Evolutionary conservation across 768 basidiomycete genomes (phyloP).

Genomic region (Boletales sp.): DNA sequence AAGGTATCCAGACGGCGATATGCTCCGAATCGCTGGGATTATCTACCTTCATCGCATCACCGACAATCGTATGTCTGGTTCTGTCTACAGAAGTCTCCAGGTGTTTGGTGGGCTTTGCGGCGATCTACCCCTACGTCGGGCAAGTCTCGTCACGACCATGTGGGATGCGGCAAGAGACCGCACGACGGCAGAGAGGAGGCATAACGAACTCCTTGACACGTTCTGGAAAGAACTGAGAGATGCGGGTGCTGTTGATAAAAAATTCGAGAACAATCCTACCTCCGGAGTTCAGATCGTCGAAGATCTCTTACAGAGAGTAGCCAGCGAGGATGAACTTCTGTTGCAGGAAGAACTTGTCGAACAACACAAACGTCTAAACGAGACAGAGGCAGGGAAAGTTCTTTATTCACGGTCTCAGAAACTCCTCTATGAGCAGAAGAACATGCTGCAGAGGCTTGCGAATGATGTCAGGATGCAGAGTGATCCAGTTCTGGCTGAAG

Average conservation of each 20-base stretch:
- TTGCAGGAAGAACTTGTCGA: conserved; percentile 19
- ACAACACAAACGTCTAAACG: conserved; percentile 13
- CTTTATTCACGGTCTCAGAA: conserved; percentile 14
- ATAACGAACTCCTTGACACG: conserved; percentile 19
- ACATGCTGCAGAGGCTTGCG: conserved; percentile 11
- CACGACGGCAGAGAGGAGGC: conserved; percentile 5
- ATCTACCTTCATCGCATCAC: conserved; percentile 34
- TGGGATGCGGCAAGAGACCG: conserved; percentile 29
- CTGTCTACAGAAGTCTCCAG: conserved; percentile 27
- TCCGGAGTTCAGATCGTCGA: conserved; percentile 3
- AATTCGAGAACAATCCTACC: conserved; percentile 1
- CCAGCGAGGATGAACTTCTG: background rate
- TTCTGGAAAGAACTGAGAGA: conserved; percentile 22
- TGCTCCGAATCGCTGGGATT: conserved; percentile 26
- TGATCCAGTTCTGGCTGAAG: conserved; percentile 8
- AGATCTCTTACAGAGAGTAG: background rate
- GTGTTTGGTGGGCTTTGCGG: conserved; percentile 37
- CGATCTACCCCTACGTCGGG: conserved; percentile 21
- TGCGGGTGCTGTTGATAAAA: background rate
- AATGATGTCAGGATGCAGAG: conserved; percentile 13
- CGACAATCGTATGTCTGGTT: conserved; percentile 33
- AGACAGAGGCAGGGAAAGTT: conserved; percentile 20
- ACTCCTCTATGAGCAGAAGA: conserved; percentile 17
- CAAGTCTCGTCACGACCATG: conserved; percentile 37
- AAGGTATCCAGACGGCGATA: conserved; percentile 6